Conservation (phyloP, 129 eudicot species). For the Flaveria sonorensis region DNA sequence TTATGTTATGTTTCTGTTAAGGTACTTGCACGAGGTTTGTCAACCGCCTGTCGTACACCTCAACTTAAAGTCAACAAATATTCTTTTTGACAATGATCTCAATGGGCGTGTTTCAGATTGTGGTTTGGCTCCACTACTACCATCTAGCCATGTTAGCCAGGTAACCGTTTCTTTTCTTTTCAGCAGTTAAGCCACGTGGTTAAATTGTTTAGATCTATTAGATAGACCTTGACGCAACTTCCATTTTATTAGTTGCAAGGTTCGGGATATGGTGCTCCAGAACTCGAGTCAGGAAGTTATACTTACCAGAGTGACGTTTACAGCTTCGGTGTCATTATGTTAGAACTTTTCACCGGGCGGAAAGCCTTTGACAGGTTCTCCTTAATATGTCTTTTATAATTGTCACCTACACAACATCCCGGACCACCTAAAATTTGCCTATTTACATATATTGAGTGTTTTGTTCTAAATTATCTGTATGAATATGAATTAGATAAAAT, state of each 20-base stretch:
- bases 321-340: conserved; percentile 96
- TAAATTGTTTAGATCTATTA: background rate
- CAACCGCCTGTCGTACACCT: conserved; percentile 75
- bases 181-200: background rate
- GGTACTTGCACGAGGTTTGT: conserved; percentile 89
- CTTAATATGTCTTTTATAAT: background rate
- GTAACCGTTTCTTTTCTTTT: conserved; percentile 35
- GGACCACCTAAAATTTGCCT: background rate
- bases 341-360: conserved; percentile 82
- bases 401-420: background rate
- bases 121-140: conserved; percentile 72
- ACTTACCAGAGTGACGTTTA: conserved; percentile 85
- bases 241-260: conserved; percentile 54
- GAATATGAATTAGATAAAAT: too few species aligned
- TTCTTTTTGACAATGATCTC: conserved; percentile 75
- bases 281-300: conserved; percentile 86
- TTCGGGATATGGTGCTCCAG: conserved; percentile 89
- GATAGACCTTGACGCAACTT: conserved; percentile 11
- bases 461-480: background rate
- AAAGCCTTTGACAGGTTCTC: conserved; percentile 81
- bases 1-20: conserved; percentile 24
- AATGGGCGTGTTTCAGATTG: conserved; percentile 82
- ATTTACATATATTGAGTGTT: background rate
- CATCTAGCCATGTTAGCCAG: conserved; percentile 56
- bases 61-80: conserved; percentile 77